Percentiles rank a stretch among this genome's conserved stretches.
Evolutionary conservation across 2,329 filamentous ascomycete genomes (phyloP).

Genomic region (Spiromastix sp.): DNA sequence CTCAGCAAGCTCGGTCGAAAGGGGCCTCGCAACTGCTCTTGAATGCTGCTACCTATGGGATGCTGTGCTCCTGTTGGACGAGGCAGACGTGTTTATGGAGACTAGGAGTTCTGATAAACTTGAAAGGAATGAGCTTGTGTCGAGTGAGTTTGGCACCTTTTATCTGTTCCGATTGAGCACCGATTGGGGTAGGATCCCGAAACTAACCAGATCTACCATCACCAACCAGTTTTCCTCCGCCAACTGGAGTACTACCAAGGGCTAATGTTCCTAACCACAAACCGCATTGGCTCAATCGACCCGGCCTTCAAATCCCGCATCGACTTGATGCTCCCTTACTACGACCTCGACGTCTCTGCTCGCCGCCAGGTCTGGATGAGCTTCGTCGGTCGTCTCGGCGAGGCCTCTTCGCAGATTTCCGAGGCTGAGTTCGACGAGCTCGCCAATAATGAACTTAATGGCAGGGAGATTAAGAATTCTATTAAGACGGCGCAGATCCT

Average conservation of each 20-base stretch:
- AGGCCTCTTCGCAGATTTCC: constrained; percentile 10
- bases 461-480: constrained; percentile 19
- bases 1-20: constrained; percentile 33
- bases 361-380: constrained; percentile 14
- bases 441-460: constrained; percentile 14
- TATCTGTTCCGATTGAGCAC: too few species aligned
- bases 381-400: constrained; percentile 12
- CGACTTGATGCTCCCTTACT: constrained; percentile 26
- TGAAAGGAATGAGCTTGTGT: constrained; percentile 37
- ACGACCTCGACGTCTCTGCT: constrained; percentile 1
- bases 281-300: constrained; percentile 37
- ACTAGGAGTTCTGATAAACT: constrained; percentile 30
- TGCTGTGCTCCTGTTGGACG: constrained; percentile 42
- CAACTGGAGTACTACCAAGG: constrained; percentile 3
- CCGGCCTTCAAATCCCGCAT: constrained; percentile 39
- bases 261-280: constrained; percentile 39
- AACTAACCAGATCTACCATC: too few species aligned
- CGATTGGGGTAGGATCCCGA: too few species aligned
- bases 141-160: too few species aligned
- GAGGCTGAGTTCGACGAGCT: constrained; percentile 11
- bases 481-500: constrained; percentile 15
- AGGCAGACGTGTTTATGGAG: constrained; percentile 37
- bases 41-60: constrained; percentile 42
- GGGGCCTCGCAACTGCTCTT: constrained; percentile 35
- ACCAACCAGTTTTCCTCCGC: constrained; percentile 18